A percentile compares a stretch with the other conserved stretches of the same genome.
These are phyloP conservation scores for Helianthus annuus DNA, from an alignment of 129 eudicot species.

Conservation along the genomic window HanXRQr2.0-SUNRISE NC_035443.2:106644581-106645080, in stretches of 20 bases:
- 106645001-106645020: not conserved
- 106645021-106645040: not conserved
- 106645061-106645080: not conserved
- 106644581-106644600: too few species aligned
- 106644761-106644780: not conserved
- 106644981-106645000: not conserved
- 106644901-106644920: slow-evolving; percentile 36
- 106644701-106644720: not conserved
- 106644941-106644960: not conserved
- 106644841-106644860: slow-evolving; percentile 28
- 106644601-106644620: too few species aligned
- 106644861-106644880: slow-evolving; percentile 40
- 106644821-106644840: slow-evolving; percentile 12
- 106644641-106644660: too few species aligned
- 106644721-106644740: not conserved
- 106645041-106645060: not conserved
- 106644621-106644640: too few species aligned
- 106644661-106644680: too few species aligned
- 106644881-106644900: slow-evolving; percentile 63
- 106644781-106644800: not conserved
- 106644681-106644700: too few species aligned
- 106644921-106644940: slow-evolving; percentile 8
- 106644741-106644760: not conserved
- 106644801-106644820: slow-evolving; percentile 34
- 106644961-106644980: not conserved